Evolutionary conservation across 768 basidiomycete genomes (phyloP).

Genomic region (Cubamyces lactineus): DNA sequence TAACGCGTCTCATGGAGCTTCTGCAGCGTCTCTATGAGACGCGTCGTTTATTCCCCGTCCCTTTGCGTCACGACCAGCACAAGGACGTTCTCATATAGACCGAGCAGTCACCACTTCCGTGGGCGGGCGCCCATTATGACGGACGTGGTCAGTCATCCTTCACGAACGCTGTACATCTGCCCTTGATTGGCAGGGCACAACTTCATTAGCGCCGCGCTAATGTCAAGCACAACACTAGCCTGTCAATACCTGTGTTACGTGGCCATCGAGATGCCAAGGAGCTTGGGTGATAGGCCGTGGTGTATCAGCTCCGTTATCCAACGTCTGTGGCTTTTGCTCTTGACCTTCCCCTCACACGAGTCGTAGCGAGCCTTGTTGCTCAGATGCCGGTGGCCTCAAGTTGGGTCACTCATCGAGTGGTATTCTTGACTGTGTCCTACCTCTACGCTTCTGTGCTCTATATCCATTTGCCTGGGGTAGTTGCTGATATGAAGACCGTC

Average conservation of each 20-base stretch:
- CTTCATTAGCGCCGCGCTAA: no score
- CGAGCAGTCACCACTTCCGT: no score
- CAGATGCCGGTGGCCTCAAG: no score
- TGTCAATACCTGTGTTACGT: background rate
- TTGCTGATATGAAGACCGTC: background rate
- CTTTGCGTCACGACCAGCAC: background rate
- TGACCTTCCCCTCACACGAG: no score
- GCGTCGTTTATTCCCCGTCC: background rate
- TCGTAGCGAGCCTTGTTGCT: no score
- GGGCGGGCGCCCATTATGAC: slow-evolving; percentile 7
- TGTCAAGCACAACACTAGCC: no score
- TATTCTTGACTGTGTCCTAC: background rate
- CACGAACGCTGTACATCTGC: no score
- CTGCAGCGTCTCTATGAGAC: background rate
- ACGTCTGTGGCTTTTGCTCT: no score
- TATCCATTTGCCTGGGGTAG: background rate
- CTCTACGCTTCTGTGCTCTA: background rate
- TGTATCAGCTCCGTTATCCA: no score
- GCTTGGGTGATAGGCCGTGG: background rate
- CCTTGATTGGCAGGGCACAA: no score
- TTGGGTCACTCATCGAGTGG: no score
- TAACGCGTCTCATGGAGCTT: background rate
- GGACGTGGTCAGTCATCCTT: slow-evolving; percentile 5
- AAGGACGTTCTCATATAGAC: no score
- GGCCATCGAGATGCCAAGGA: slow-evolving; percentile 4